Evolutionary conservation across 2,329 filamentous ascomycete species (phyloP), one percentile per base, ranked within the genome.

Genomic region (Xylaria sp.): DNA sequence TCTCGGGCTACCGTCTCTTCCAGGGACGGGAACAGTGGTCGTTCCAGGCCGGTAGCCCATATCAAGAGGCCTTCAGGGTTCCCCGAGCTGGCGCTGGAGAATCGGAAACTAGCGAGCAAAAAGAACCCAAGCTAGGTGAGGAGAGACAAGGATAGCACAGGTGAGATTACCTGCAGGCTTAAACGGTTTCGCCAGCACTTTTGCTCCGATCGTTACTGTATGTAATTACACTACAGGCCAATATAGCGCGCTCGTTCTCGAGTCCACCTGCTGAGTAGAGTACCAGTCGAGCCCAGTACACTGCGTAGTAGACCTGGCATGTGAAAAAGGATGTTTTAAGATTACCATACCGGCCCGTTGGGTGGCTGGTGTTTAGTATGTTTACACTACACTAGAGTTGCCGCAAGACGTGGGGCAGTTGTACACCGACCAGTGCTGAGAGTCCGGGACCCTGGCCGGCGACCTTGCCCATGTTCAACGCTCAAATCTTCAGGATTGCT

Each of bases 11-110:
- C 12, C 12, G 29, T 29, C 58, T 40, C 21, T 58, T 40, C 44
- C 21, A 54, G 25, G 42, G 25, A 37, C 35, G 3, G 51, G 25
- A 44, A 54, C 23, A 27, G 44, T 32, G 51, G 25, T 47, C 29
- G n/a, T 47, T 44, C 35, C 18, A 57, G 51, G 47, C 35, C 37
- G 47, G 44, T 5, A 40, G 35, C 2, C 25, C n/a, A 18, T 18
- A 35, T 29, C 35, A 62, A 53, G 21, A 53, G 42, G 48, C 23
- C 55, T 35, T 25, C 47, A 65, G 29, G 23, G 64, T 59, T 54
- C 62, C 58, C 29, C 60, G 59, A 65, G 44, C 35, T 55, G 63
- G 54, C 47, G 60, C 35, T 62, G 54, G 54, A 60, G 27, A 66
- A 47, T 48, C 37, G 47, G 53, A 42, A 63, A 66, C 54, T 55